These are phyloP conservation scores for Zopfia rhizophila DNA, from an alignment of 2,329 filamentous ascomycete species.

Conservation along the genomic window DNA sequence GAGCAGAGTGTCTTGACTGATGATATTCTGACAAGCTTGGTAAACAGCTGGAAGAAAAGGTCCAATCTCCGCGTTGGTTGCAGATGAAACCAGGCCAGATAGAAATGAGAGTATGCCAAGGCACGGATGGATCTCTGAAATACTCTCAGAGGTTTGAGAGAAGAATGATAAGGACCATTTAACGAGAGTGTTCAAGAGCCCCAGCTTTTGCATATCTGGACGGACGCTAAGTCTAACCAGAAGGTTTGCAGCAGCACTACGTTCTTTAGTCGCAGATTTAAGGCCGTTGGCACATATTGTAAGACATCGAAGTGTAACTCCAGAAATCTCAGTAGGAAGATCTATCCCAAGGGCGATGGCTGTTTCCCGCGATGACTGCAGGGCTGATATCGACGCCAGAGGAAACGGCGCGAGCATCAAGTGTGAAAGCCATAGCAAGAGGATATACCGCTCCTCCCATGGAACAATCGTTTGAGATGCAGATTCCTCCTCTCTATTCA, in stretches of 20 bases:
- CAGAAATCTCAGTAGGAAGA: conserved; percentile 71
- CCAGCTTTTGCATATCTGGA: conserved; percentile 84
- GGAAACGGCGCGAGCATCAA: conserved; percentile 81
- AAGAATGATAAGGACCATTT: conserved; percentile 76
- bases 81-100: conserved; percentile 76
- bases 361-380: conserved; percentile 42
- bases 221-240: conserved; percentile 85
- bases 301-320: conserved; percentile 75
- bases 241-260: conserved; percentile 85
- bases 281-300: conserved; percentile 78
- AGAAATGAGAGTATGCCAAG: conserved; percentile 84
- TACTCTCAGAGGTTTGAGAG: conserved; percentile 54
- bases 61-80: conserved; percentile 79
- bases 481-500: conserved; percentile 21
- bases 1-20: conserved; percentile 61
- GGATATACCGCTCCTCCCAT: conserved; percentile 91
- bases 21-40: conserved; percentile 68
- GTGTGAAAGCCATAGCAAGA: conserved; percentile 79
- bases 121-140: conserved; percentile 73
- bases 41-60: conserved; percentile 74
- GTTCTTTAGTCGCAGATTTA: conserved; percentile 81
- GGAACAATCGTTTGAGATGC: conserved; percentile 32
- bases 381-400: conserved; percentile 79
- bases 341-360: conserved; percentile 55
- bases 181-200: conserved; percentile 74